These are phyloP conservation scores for Citrus reticulata DNA, from an alignment of 345 rosid genomes.

Conservation along the genomic window DNA sequence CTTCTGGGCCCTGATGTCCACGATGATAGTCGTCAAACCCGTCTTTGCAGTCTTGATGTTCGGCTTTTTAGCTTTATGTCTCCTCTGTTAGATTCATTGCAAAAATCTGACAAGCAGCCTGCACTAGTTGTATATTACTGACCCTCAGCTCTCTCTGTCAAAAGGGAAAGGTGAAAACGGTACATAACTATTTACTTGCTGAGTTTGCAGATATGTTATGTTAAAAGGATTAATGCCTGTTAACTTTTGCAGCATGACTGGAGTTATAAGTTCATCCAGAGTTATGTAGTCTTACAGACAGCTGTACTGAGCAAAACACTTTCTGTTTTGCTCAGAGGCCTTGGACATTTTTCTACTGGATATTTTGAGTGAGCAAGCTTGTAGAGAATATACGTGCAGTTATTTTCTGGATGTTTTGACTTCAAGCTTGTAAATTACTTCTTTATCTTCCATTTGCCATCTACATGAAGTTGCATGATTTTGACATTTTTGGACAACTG, in stretches of 20 bases:
- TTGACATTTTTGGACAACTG: not conserved
- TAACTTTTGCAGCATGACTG: constrained; percentile 2
- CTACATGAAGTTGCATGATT: not conserved
- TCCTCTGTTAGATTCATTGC: constrained; percentile 17
- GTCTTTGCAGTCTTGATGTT: constrained; percentile 6
- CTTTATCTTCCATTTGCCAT: not conserved
- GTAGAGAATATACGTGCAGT: not conserved
- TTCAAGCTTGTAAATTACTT: not conserved
- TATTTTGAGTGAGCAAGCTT: not conserved
- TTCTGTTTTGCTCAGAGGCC: not conserved
- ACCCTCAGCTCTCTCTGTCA: constrained; percentile 14
- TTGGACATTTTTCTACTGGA: not conserved
- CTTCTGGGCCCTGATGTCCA: constrained; percentile 29
- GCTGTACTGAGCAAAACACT: not conserved
- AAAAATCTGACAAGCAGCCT: constrained; percentile 25
- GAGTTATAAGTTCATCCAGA: not conserved
- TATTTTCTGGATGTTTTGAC: not conserved
- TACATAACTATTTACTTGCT: not conserved
- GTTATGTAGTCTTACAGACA: not conserved
- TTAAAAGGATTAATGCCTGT: not conserved
- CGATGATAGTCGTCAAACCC: not conserved
- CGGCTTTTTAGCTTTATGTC: constrained; percentile 9
- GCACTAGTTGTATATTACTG: constrained; percentile 12
- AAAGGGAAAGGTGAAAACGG: constrained; percentile 2
- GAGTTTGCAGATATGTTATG: constrained; percentile 7